Conservation (phyloP, 768 basidiomycete genomes). For the Boletus reticuloceps region DNA sequence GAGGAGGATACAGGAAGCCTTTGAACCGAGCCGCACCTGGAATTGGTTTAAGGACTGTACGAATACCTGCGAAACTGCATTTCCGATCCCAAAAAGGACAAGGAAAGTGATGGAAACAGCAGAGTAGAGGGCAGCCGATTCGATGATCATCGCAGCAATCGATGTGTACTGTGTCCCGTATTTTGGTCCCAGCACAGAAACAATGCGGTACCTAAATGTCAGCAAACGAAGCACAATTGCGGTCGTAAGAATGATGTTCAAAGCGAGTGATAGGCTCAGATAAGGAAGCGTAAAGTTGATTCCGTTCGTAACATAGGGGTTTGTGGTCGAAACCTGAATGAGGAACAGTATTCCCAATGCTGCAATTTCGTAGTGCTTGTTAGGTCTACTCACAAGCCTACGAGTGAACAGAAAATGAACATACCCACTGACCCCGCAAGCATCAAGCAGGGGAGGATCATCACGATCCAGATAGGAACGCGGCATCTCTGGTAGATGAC, state of each 20-base stretch:
- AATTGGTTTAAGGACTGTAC: constrained; percentile 27
- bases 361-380: background rate
- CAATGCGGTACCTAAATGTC: constrained; percentile 10
- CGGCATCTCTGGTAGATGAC: constrained; percentile 14
- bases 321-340: constrained; percentile 11
- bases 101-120: constrained; percentile 29
- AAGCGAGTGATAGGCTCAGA: constrained; percentile 25
- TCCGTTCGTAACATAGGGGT: constrained; percentile 4
- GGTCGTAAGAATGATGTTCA: constrained; percentile 34
- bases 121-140: constrained; percentile 34
- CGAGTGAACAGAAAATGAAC: background rate
- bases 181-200: constrained; percentile 17
- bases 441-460: constrained; percentile 9
- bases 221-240: constrained; percentile 31
- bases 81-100: constrained; percentile 20
- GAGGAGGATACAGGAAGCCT: background rate
- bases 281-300: constrained; percentile 23
- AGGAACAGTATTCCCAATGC: constrained; percentile 9
- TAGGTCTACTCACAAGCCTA: background rate
- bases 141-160: constrained; percentile 35
- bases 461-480: constrained; percentile 5
- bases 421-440: constrained; percentile 7
- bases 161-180: constrained; percentile 30
- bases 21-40: constrained; percentile 18
- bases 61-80: constrained; percentile 27